Evolutionary conservation across 129 eudicot genomes (phyloP), one percentile per base, ranked within the genome.

Genomic region (Flaveria robusta): DNA sequence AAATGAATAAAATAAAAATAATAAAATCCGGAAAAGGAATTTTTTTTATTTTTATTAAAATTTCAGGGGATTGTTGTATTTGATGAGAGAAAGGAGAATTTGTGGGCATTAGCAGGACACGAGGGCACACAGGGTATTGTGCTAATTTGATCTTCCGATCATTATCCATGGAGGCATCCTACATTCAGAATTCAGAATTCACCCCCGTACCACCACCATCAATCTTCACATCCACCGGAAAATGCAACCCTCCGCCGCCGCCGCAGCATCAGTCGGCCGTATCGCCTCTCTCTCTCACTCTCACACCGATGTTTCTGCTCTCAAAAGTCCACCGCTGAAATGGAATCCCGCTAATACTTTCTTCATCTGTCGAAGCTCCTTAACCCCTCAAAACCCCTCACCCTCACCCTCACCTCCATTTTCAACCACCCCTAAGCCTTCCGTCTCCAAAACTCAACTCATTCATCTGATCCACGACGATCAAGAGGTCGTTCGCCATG

Each of bases 221-320:
- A 43, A 3, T 19, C 20, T 64, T n/a, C 67, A 49, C 22, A 22
- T 71, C 76, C 58, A 10, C 76, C 66, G 77, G 74, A 75, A 70
- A 81, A 86, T 86, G 90, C 83, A 83, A 18, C 71, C 70, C 49
- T 87, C 82, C 68, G 71, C 83, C 22, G n/a, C n/a, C n/a, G 87
- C 86, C 3, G 55, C 86, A 9, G 0, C 83, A 0, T 2, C 82
- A 26, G 54, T 43, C 3, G 39, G 26, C 19, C 68, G 73, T 22
- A 26, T 82, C 42, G 29, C 41, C 34, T 82, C 68, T 29, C 83
- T 79, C 45, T 69, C 37, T n/a, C n/a, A n/a, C n/a, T n/a, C n/a
- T 31, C 37, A 31, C 83, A 62, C 72, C 56, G 68, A 60, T 49
- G 75, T 50, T 67, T 73, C 76, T 19, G 26, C 29, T 31, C 22